phyloP scores from a whole-genome alignment of 441 rosid species.

The Pelargonium citronellum region DNA sequence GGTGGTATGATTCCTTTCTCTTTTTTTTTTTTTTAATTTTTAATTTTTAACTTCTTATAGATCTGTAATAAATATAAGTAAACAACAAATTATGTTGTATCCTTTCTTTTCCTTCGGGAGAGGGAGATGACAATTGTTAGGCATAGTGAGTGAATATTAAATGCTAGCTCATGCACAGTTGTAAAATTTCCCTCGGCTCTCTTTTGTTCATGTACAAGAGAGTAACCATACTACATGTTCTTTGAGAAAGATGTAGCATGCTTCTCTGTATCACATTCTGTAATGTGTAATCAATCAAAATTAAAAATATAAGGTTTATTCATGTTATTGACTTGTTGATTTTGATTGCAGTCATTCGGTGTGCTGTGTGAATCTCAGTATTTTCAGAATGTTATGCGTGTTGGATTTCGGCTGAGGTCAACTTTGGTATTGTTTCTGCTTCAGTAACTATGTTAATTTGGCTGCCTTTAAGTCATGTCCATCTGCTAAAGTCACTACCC shows the following conservation, averaged over 20 bases:
- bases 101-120: slow-evolving; percentile 5
- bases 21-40: too few species aligned
- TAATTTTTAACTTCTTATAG: not conserved
- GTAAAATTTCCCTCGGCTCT: not conserved
- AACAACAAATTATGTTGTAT: not conserved
- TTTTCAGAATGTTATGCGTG: slow-evolving; percentile 96
- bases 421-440: slow-evolving; percentile 62
- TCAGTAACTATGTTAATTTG: slow-evolving; percentile 16
- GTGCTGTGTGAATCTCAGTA: slow-evolving; percentile 95
- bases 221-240: slow-evolving; percentile 6
- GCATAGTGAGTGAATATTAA: not conserved
- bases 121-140: not conserved
- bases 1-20: slow-evolving; percentile 59
- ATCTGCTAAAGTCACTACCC: slow-evolving; percentile 6
- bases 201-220: not conserved
- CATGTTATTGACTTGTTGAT: slow-evolving; percentile 12
- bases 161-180: not conserved
- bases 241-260: not conserved
- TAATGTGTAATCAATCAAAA: not conserved
- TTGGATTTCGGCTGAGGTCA: slow-evolving; percentile 88
- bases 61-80: not conserved
- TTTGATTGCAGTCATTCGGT: slow-evolving; percentile 63
- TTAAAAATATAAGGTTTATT: not conserved
- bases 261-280: not conserved
- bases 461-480: not conserved